Conservation (phyloP, 2,329 filamentous ascomycete genomes). For the Colletotrichum aenigma region DNA sequence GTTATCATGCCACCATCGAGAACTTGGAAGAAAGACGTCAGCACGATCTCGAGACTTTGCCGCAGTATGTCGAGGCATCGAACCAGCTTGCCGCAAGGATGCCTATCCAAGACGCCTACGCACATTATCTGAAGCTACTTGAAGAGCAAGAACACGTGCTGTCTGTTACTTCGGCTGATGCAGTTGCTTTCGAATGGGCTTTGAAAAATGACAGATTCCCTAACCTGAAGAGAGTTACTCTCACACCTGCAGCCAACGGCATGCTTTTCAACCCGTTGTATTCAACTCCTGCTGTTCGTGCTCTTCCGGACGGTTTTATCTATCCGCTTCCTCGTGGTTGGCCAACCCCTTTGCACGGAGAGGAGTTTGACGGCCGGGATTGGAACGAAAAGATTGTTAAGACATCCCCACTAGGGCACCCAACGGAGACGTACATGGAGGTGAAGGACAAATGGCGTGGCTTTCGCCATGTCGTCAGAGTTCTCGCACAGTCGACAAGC, state of each 20-base stretch:
- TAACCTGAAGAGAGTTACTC: constrained; percentile 35
- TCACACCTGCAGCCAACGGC: constrained; percentile 45
- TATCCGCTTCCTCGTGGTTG: constrained; percentile 40
- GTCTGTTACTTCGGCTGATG: constrained; percentile 25
- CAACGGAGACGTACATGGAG: not conserved
- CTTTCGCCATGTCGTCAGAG: constrained; percentile 29
- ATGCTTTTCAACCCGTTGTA: constrained; percentile 38
- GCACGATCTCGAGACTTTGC: not conserved
- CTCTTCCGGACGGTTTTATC: constrained; percentile 41
- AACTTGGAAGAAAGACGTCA: not conserved
- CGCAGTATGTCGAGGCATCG: not conserved
- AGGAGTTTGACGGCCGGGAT: not conserved
- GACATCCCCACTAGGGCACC: not conserved
- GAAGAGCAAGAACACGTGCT: constrained; percentile 35
- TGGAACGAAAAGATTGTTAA: constrained; percentile 4
- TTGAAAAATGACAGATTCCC: constrained; percentile 34
- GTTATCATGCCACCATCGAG: not conserved
- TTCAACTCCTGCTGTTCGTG: constrained; percentile 45
- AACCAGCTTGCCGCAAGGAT: not conserved
- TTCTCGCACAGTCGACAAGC: constrained; percentile 22
- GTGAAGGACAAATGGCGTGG: constrained; percentile 32
- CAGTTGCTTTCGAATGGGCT: constrained; percentile 33
- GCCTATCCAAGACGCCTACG: constrained; percentile 20
- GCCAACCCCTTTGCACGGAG: constrained; percentile 14
- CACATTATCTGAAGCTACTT: constrained; percentile 35